A percentile compares a stretch with the other conserved stretches of the same genome.
Evolutionary conservation across 306 rosid genomes (phyloP).

Genomic region (Cicer yamashitae): DNA sequence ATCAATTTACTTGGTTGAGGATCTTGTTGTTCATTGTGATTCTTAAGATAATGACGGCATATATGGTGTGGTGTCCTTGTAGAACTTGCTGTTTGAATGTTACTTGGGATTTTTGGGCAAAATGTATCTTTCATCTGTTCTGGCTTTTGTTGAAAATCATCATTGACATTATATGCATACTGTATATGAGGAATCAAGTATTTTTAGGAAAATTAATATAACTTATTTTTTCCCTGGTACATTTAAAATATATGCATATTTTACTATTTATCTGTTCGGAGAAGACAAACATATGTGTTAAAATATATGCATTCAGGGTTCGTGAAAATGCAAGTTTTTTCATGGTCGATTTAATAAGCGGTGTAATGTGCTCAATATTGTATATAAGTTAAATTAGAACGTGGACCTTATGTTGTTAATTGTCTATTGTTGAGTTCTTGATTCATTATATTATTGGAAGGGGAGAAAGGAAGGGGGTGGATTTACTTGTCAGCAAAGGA

Average conservation of each 20-base stretch:
- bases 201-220: background rate
- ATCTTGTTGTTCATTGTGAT: slow-evolving; percentile 1
- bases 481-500: background rate
- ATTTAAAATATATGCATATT: background rate
- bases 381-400: background rate
- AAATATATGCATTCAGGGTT: background rate
- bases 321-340: background rate
- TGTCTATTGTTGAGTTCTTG: background rate
- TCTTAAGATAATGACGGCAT: too few species aligned
- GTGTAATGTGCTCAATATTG: background rate
- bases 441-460: too few species aligned
- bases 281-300: background rate
- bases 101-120: too few species aligned
- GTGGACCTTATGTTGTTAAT: background rate
- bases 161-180: background rate
- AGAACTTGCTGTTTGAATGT: too few species aligned
- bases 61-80: too few species aligned
- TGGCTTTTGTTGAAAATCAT: background rate
- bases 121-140: background rate
- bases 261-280: background rate
- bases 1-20: background rate
- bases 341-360: background rate
- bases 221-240: background rate
- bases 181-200: background rate
- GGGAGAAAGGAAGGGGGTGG: background rate